Conservation (phyloP, 129 eudicot genomes). For the Pittosporum tobira region DNA sequence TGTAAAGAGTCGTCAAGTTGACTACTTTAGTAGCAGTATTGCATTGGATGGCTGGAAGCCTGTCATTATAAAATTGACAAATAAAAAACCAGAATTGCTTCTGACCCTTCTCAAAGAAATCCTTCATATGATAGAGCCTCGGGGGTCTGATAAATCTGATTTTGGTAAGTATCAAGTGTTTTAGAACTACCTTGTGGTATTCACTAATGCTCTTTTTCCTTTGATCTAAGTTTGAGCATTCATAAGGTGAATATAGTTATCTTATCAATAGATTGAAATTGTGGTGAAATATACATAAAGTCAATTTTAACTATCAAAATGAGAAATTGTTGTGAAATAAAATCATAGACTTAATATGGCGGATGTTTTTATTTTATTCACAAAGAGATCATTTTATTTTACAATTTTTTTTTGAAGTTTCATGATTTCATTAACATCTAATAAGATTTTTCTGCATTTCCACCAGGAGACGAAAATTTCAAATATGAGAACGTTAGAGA, state of each 20-base stretch:
- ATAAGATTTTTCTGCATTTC: neutral
- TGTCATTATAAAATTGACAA: slow-evolving; percentile 49
- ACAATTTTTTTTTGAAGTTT: too few species aligned
- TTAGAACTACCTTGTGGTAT: neutral
- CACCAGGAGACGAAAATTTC: slow-evolving; percentile 30
- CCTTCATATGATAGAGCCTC: slow-evolving; percentile 59
- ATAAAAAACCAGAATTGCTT: slow-evolving; percentile 73
- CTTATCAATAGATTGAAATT: neutral
- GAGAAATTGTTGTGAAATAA: too few species aligned
- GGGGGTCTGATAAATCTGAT: slow-evolving; percentile 20
- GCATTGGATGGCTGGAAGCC: slow-evolving; percentile 69
- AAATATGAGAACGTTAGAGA: slow-evolving; percentile 17
- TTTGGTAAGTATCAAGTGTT: slow-evolving; percentile 24
- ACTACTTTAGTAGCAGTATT: slow-evolving; percentile 10
- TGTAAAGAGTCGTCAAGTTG: slow-evolving; percentile 19
- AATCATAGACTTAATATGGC: neutral
- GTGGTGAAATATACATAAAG: too few species aligned
- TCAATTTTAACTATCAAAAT: too few species aligned
- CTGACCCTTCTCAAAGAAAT: slow-evolving; percentile 51
- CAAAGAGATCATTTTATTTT: too few species aligned
- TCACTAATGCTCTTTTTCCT: too few species aligned
- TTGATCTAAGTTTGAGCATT: neutral
- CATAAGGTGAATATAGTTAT: neutral
- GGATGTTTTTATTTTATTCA: neutral
- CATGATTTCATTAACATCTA: neutral